These are phyloP conservation scores for Gossypium longicalyx DNA, from an alignment of 345 rosid genomes.

Conservation along the genomic window DNA sequence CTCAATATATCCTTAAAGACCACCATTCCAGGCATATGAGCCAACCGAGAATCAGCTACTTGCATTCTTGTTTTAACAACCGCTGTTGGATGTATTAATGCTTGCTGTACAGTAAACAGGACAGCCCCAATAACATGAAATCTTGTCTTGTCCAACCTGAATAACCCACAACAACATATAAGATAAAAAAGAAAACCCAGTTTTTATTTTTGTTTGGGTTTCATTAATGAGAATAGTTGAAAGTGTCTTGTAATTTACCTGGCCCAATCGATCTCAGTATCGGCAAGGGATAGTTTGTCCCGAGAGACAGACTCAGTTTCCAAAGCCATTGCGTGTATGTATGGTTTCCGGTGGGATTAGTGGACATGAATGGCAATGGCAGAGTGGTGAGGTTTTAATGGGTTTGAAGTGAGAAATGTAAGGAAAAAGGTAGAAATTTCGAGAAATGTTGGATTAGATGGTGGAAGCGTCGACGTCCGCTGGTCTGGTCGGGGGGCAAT, in stretches of 20 bases:
- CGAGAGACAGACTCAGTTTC: slow-evolving; percentile 35
- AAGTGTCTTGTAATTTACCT: slow-evolving; percentile 23
- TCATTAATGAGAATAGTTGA: background rate
- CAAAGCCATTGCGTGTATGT: slow-evolving; percentile 24
- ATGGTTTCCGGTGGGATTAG: background rate
- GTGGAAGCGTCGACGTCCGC: no score
- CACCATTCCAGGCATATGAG: slow-evolving; percentile 34
- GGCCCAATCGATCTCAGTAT: slow-evolving; percentile 59
- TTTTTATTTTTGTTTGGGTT: no score
- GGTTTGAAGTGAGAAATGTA: background rate
- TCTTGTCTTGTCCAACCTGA: slow-evolving; percentile 56
- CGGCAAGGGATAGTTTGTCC: slow-evolving; percentile 32
- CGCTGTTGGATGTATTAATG: slow-evolving; percentile 48
- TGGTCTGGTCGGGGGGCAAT: no score
- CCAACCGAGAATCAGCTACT: slow-evolving; percentile 42
- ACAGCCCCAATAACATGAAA: slow-evolving; percentile 55
- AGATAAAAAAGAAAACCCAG: background rate
- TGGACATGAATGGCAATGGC: background rate
- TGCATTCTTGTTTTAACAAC: slow-evolving; percentile 67
- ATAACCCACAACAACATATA: background rate
- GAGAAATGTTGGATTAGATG: no score
- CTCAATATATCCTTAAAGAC: slow-evolving; percentile 38
- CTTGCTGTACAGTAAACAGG: slow-evolving; percentile 55
- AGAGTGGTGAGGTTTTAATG: background rate
- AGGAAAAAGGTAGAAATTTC: no score